A percentile compares a stretch with the other conserved stretches of the same genome.
Conservation (phyloP, 345 rosid species). For the Physaria fendleri region DNA sequence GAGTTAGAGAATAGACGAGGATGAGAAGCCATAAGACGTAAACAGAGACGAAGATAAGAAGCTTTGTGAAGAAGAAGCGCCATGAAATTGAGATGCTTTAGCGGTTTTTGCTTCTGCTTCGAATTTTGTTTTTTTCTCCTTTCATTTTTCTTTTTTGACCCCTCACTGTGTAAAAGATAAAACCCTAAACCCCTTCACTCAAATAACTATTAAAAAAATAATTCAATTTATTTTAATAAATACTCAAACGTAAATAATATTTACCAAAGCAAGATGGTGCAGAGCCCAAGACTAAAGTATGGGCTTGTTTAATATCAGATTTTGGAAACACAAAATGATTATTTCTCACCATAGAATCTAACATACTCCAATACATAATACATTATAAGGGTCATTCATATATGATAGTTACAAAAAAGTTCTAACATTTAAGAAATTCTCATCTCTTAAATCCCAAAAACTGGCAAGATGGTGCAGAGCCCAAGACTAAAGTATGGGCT, state of each 20-base stretch:
- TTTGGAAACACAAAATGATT: neutral
- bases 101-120: constrained; percentile 2
- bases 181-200: constrained; percentile 22
- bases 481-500: no score
- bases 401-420: constrained; percentile 27
- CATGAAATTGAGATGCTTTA: neutral
- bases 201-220: no score
- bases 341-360: constrained; percentile 13
- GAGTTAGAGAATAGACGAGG: constrained; percentile 24
- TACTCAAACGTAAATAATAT: no score
- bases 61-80: constrained; percentile 31
- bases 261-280: no score
- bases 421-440: constrained; percentile 15
- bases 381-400: neutral
- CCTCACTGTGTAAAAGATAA: neutral
- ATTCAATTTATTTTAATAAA: no score
- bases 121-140: neutral
- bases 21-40: constrained; percentile 30
- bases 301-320: no score
- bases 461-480: no score
- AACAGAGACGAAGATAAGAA: constrained; percentile 25
- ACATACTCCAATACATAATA: constrained; percentile 9
- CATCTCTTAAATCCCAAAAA: constrained; percentile 17
- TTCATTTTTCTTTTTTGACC: neutral
- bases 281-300: no score